Evolutionary conservation across 768 basidiomycete genomes (phyloP).

Genomic region (Boletus patriciae): DNA sequence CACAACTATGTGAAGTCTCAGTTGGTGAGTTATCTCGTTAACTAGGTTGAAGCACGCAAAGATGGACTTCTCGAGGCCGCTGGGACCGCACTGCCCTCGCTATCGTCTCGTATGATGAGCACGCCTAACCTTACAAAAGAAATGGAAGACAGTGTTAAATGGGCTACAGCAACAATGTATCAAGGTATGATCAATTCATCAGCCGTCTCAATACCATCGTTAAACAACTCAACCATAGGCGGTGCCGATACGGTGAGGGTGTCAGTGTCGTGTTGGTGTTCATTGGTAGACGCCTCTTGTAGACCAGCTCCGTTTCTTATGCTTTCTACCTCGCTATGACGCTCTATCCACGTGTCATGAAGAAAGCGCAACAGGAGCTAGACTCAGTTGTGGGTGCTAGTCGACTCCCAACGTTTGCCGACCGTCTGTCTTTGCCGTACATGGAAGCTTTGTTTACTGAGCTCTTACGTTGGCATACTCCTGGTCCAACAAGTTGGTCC

Average conservation of each 20-base stretch:
- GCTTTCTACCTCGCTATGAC: constrained; percentile 31
- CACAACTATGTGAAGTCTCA: constrained; percentile 17
- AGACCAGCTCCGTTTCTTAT: constrained; percentile 17
- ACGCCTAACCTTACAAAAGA: constrained; percentile 9
- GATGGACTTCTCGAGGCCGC: constrained; percentile 7
- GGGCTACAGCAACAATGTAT: constrained; percentile 13
- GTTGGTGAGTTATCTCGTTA: constrained; percentile 7
- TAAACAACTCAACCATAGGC: constrained; percentile 8
- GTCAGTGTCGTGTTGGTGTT: neutral
- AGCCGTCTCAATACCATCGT: neutral
- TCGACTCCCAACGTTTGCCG: constrained; percentile 26
- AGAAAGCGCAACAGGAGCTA: constrained; percentile 30
- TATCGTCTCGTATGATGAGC: constrained; percentile 14
- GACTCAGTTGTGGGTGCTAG: constrained; percentile 27
- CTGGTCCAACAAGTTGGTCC: constrained; percentile 10
- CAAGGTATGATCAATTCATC: constrained; percentile 10
- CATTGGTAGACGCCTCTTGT: neutral
- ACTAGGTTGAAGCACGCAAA: neutral
- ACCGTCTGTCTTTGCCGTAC: constrained; percentile 29
- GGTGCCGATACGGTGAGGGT: constrained; percentile 28
- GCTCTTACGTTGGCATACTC: constrained; percentile 22
- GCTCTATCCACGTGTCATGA: constrained; percentile 26
- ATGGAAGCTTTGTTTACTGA: constrained; percentile 29
- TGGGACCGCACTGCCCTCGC: constrained; percentile 16
- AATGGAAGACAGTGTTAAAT: constrained; percentile 20